phyloP scores from a whole-genome alignment of 2,329 filamentous ascomycete genomes.

The Aspergillus japonicus region DNA sequence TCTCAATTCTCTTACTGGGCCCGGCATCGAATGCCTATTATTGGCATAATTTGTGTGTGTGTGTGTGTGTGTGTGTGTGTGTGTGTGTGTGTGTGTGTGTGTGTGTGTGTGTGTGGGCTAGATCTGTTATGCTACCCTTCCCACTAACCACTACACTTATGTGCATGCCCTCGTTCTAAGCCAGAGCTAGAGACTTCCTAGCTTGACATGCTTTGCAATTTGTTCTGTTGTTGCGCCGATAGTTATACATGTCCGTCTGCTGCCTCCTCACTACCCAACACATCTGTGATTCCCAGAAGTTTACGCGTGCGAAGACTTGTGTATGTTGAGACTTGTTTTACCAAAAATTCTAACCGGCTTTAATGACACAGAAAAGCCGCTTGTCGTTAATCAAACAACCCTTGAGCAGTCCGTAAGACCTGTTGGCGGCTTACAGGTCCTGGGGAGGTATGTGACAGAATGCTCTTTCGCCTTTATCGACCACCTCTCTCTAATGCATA shows the following conservation, averaged over 20 bases:
- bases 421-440: background rate
- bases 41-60: background rate
- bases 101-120: background rate
- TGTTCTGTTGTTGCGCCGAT: background rate
- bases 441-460: constrained; percentile 7
- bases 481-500: background rate
- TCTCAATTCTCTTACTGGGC: background rate
- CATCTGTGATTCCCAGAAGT: background rate
- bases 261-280: background rate
- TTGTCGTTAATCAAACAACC: background rate
- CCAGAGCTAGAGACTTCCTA: background rate
- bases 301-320: background rate
- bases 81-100: background rate
- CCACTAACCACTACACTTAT: background rate
- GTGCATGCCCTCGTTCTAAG: background rate
- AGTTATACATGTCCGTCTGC: background rate
- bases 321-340: background rate
- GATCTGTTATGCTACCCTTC: background rate
- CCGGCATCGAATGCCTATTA: background rate
- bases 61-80: background rate
- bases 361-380: background rate
- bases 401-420: background rate
- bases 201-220: background rate
- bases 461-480: background rate
- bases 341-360: background rate